Conservation (phyloP, 2,329 filamentous ascomycete species). For the Aspergillus ochraceus region DNA sequence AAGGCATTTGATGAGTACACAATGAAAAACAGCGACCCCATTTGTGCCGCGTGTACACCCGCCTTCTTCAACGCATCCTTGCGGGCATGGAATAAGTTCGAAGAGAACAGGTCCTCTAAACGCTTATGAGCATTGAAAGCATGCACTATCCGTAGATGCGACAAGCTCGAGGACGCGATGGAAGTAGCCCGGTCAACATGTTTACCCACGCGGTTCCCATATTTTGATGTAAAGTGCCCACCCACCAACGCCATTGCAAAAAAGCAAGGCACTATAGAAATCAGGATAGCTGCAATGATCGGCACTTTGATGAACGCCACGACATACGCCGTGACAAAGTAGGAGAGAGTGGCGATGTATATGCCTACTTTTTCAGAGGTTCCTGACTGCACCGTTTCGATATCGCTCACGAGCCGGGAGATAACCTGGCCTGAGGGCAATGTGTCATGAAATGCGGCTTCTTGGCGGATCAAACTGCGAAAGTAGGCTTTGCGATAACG, state of each 20-base stretch:
- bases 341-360: conserved; percentile 60
- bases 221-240: conserved; percentile 54
- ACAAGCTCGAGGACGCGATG: conserved; percentile 61
- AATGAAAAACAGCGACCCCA: conserved; percentile 65
- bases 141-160: conserved; percentile 61
- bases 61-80: conserved; percentile 59
- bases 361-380: conserved; percentile 71
- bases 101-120: conserved; percentile 59
- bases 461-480: conserved; percentile 57
- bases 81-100: conserved; percentile 51
- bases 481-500: conserved; percentile 63
- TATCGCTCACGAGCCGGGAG: conserved; percentile 63
- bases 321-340: conserved; percentile 66
- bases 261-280: conserved; percentile 63
- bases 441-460: conserved; percentile 64
- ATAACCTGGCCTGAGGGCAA: conserved; percentile 63
- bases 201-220: conserved; percentile 49
- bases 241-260: conserved; percentile 58
- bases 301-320: conserved; percentile 66
- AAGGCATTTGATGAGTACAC: conserved; percentile 66
- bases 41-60: conserved; percentile 55
- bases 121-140: conserved; percentile 61
- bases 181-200: conserved; percentile 58
- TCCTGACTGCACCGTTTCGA: conserved; percentile 64
- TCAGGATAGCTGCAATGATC: conserved; percentile 62